These are phyloP conservation scores for Solanum chilense DNA, from an alignment of 257 asterid genomes.

Conservation along the genomic window DNA sequence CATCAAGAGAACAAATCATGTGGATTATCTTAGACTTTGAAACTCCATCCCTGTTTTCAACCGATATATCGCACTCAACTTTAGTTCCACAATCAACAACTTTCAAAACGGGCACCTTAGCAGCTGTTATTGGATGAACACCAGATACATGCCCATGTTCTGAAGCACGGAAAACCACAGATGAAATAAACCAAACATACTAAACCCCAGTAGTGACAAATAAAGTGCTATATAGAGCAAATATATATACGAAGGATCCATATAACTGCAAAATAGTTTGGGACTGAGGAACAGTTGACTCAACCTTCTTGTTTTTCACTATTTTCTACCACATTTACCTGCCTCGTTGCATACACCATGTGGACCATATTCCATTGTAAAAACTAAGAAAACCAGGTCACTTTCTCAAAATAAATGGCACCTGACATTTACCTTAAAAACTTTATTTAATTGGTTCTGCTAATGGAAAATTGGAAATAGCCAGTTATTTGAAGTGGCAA, in stretches of 20 bases:
- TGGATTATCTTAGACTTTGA: slow-evolving; percentile 65
- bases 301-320: not conserved
- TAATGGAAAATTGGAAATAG: not conserved
- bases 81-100: slow-evolving; percentile 92
- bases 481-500: not conserved
- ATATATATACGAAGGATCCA: not conserved
- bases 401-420: not conserved
- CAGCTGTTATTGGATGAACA: slow-evolving; percentile 72
- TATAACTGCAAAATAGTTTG: not conserved
- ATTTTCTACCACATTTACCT: not conserved
- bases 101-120: slow-evolving; percentile 90
- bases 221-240: not conserved
- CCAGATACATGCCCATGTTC: slow-evolving; percentile 79
- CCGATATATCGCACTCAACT: slow-evolving; percentile 90
- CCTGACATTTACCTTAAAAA: not conserved
- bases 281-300: not conserved
- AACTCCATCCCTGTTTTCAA: slow-evolving; percentile 94
- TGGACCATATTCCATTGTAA: not conserved
- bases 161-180: slow-evolving; percentile 16
- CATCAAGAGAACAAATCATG: slow-evolving; percentile 73
- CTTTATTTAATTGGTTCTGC: not conserved
- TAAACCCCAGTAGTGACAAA: not conserved
- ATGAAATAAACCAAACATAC: not conserved
- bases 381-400: not conserved
- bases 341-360: not conserved